A percentile compares a stretch with the other conserved stretches of the same genome.
Conservation (phyloP, 169 alveolate genomes). For the Plasmodium gonderi region DNA sequence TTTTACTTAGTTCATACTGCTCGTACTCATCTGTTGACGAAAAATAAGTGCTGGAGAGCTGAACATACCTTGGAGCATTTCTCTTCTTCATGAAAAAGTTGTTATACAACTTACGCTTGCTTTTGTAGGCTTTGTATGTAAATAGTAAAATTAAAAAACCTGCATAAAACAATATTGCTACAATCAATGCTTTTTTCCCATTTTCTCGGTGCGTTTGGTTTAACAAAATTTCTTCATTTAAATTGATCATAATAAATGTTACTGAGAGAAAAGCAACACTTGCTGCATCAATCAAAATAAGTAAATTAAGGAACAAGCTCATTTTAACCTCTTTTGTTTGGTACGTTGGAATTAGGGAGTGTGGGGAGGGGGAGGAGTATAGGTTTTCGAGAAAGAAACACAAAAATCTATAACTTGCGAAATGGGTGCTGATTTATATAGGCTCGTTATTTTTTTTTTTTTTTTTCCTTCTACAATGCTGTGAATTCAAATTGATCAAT, state of each 20-base stretch:
- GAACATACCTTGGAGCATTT: constrained; percentile 64
- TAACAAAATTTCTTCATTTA: constrained; percentile 63
- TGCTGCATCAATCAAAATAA: constrained; percentile 74
- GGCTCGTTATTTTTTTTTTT: too few relatives aligned
- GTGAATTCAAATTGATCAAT: too few relatives aligned
- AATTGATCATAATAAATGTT: constrained; percentile 67
- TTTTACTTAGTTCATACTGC: constrained; percentile 66
- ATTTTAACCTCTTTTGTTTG: constrained; percentile 22
- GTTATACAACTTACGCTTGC: constrained; percentile 56
- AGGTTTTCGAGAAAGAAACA: too few relatives aligned
- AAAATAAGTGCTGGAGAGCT: constrained; percentile 55
- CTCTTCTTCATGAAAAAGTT: constrained; percentile 63
- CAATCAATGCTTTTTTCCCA: constrained; percentile 71
- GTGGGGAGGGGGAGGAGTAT: too few relatives aligned
- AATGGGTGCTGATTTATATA: too few relatives aligned
- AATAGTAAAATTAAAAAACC: constrained; percentile 43
- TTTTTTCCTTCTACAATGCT: too few relatives aligned
- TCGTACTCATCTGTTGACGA: constrained; percentile 62
- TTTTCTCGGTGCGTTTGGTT: constrained; percentile 65
- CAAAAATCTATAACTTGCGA: too few relatives aligned
- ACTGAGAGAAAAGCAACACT: constrained; percentile 70
- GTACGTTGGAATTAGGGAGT: too few relatives aligned
- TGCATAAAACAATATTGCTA: constrained; percentile 57
- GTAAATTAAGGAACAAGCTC: constrained; percentile 71
- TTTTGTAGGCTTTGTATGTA: constrained; percentile 67